phyloP scores from a whole-genome alignment of 2,329 filamentous ascomycete genomes.

The Dryadomyces quercivorus region DNA sequence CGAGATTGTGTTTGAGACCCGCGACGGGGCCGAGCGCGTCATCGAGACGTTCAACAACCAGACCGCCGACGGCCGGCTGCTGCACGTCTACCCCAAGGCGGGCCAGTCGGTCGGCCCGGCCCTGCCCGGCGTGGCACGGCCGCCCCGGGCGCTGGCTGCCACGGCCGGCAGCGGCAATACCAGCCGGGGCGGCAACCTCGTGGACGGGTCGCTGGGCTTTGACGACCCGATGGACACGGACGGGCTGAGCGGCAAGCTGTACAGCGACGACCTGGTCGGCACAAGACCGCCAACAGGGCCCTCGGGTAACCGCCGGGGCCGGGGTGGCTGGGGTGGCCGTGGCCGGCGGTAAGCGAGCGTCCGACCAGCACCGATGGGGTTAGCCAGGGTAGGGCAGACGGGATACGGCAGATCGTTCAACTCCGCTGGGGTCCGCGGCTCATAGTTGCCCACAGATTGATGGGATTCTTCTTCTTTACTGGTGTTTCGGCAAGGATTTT shows the following conservation, averaged over 20 bases:
- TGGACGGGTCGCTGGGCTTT: conserved; percentile 44
- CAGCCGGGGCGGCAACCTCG: conserved; percentile 26
- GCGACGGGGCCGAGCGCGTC: conserved; percentile 60
- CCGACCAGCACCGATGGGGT: no score
- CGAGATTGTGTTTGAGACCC: conserved; percentile 63
- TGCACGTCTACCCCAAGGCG: conserved; percentile 60
- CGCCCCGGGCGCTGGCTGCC: conserved; percentile 19
- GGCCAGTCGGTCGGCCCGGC: conserved; percentile 4
- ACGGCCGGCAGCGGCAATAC: conserved; percentile 18
- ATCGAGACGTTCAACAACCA: conserved; percentile 69
- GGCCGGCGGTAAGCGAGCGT: conserved; percentile 1
- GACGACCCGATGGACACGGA: conserved; percentile 33
- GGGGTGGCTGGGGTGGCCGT: conserved; percentile 5
- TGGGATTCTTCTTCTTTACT: no score
- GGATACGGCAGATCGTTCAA: no score
- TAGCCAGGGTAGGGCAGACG: no score
- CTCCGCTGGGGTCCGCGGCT: no score
- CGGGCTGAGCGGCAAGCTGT: conserved; percentile 24
- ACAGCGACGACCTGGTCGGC: conserved; percentile 31
- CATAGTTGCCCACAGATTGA: no score
- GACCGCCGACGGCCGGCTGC: conserved; percentile 62
- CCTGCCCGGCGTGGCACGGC: conserved; percentile 16
- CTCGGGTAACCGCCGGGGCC: conserved; percentile 2
- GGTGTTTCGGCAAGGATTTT: no score
- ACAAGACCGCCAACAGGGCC: not conserved